Evolutionary conservation across 192 early-diverging fungal species (phyloP).

Genomic region (Lunasporangiospora selenospora): DNA sequence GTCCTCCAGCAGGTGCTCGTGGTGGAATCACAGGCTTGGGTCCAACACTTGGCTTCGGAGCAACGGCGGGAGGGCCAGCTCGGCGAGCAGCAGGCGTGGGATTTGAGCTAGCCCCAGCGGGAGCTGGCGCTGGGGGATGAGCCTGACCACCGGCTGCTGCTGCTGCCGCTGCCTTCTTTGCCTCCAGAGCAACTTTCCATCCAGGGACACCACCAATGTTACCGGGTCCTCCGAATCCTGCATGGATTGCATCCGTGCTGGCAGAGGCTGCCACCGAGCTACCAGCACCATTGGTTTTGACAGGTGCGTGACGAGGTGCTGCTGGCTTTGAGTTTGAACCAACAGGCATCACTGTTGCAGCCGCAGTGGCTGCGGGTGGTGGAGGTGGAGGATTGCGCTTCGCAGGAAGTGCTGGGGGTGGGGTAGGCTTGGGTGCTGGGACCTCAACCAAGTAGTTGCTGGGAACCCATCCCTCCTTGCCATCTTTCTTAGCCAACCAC

Average conservation of each 20-base stretch:
- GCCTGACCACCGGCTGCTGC: slow-evolving; percentile 29
- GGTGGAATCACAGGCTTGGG: slow-evolving; percentile 32
- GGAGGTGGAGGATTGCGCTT: slow-evolving; percentile 43
- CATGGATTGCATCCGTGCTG: slow-evolving; percentile 31
- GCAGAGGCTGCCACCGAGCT: slow-evolving; percentile 20
- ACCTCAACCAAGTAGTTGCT: slow-evolving; percentile 79
- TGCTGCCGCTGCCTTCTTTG: slow-evolving; percentile 57
- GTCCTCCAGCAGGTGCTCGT: slow-evolving; percentile 28
- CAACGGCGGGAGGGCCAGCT: slow-evolving; percentile 24
- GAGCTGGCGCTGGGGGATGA: slow-evolving; percentile 17
- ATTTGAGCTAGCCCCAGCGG: slow-evolving; percentile 14
- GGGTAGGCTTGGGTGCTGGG: slow-evolving; percentile 44
- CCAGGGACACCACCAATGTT: slow-evolving; percentile 54
- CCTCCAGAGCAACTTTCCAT: slow-evolving; percentile 65
- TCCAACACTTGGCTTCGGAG: slow-evolving; percentile 33
- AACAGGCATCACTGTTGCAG: slow-evolving; percentile 7
- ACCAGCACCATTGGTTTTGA: slow-evolving; percentile 13
- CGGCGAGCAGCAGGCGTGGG: slow-evolving; percentile 42
- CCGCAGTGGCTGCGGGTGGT: slow-evolving; percentile 12
- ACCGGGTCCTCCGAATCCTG: slow-evolving; percentile 38
- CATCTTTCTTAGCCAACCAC: slow-evolving; percentile 64
- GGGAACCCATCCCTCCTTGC: slow-evolving; percentile 78
- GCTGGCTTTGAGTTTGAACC: slow-evolving; percentile 7
- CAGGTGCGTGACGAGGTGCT: slow-evolving; percentile 19
- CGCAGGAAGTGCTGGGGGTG: slow-evolving; percentile 52